Evolutionary conservation across 1,284 basidiomycete species (phyloP).

Genomic region (Vanrija pseudolonga): DNA sequence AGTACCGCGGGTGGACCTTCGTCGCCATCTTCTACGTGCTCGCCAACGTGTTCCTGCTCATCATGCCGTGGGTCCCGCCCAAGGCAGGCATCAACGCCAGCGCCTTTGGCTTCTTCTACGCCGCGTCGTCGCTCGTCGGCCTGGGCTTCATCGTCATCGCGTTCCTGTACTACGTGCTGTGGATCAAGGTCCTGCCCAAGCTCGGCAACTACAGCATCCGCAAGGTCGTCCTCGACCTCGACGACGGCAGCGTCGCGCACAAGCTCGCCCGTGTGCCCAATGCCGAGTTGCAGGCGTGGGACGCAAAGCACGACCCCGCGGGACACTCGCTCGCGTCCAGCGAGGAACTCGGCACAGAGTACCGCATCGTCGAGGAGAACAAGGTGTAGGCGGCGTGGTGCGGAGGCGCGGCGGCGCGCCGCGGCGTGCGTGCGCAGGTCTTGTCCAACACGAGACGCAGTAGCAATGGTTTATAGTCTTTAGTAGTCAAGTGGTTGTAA

Average conservation of each 20-base stretch:
- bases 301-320: constrained; percentile 16
- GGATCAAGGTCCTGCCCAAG: constrained; percentile 43
- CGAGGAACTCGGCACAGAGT: no score
- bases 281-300: constrained; percentile 20
- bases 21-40: constrained; percentile 49
- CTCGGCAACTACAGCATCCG: constrained; percentile 42
- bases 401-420: no score
- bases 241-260: constrained; percentile 33
- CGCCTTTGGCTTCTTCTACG: constrained; percentile 48
- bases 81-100: constrained; percentile 26
- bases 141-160: constrained; percentile 35
- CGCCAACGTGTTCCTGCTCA: constrained; percentile 52
- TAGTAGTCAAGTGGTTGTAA: neutral
- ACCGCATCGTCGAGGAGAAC: no score
- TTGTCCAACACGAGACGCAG: no score
- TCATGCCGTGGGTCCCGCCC: constrained; percentile 54
- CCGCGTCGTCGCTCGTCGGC: constrained; percentile 35
- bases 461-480: no score
- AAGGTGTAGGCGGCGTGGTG: no score
- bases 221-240: constrained; percentile 34
- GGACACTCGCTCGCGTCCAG: constrained; percentile 4
- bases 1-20: constrained; percentile 51
- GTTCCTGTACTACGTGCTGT: constrained; percentile 46
- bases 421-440: no score
- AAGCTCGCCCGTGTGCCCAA: constrained; percentile 19